phyloP scores from a whole-genome alignment of 148 eudicot genomes.

The Fagopyrum tataricum region DNA sequence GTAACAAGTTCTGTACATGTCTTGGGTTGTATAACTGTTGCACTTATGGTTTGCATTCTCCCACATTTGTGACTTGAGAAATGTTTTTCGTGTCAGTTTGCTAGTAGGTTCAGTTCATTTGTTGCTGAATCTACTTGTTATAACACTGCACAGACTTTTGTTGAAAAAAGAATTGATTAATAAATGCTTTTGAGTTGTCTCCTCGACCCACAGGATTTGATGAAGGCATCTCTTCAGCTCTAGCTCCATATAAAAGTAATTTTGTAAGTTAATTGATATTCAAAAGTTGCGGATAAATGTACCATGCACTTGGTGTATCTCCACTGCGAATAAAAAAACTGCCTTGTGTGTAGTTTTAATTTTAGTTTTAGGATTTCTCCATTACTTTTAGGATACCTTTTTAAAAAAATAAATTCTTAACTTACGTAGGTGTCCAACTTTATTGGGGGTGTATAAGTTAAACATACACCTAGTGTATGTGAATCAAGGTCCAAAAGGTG shows the following conservation, averaged over 20 bases:
- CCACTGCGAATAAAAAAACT: no score
- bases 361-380: no score
- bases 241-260: background rate
- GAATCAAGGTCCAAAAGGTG: background rate
- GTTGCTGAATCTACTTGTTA: background rate
- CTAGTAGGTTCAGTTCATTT: background rate
- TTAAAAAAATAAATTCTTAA: no score
- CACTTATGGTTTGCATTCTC: no score
- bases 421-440: no score
- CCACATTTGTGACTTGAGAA: no score
- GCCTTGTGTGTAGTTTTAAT: no score
- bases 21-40: background rate
- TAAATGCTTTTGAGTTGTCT: background rate
- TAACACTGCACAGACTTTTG: background rate
- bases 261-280: background rate
- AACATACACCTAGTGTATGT: background rate
- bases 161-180: background rate
- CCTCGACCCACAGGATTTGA: background rate
- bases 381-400: no score
- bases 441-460: no score
- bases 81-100: background rate
- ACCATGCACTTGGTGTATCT: no score
- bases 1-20: background rate
- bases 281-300: no score
- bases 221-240: background rate